Evolutionary conservation across 2,329 filamentous ascomycete species (phyloP), one percentile per base, ranked within the genome.

Genomic region (Pseudogymnoascus pannorum): DNA sequence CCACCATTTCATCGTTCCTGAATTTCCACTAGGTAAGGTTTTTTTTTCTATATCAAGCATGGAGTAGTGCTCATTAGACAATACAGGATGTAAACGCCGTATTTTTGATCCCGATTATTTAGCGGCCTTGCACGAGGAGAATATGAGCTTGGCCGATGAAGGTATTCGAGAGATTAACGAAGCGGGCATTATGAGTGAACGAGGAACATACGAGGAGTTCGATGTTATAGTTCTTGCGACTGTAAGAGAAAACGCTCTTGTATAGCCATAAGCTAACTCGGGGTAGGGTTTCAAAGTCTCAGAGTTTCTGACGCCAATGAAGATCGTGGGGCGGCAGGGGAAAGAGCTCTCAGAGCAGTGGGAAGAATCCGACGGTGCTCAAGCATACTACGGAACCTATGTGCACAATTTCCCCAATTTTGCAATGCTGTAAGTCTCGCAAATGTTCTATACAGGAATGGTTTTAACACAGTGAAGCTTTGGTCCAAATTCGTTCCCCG

Each of bases 281-380:
- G 7, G 42, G 4, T 16, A 48, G 42, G 42, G 42, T 48, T 76
- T 74, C 63, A 61, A 74, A 48, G 71, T 74, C 20, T 61, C 66
- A 18, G 59, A 74, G 54, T 76, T 75, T 57, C 64, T 76, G 5
- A 65, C 68, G 8, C 72, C 73, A 0, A 71, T 75, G 65, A 61
- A 69, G 18, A 63, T 75, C 9, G 62, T 65, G 22, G 73, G 74
- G 20, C 42, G 42, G 5, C 0, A 48, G 24, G 42, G 20, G 20
- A 60, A 66, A 24, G 66, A 60, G 7, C 61, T 74, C 14, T 64
- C 64, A 24, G 67, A 73, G 36, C 70, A 73, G 40, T 72, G 71
- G 71, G 62, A 67, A 20, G 68, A 72, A 33, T 63, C 51, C 22
- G 62, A 68, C 6, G 72, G 72, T 12, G 71, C 71, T 11, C 69